A percentile compares a stretch with the other conserved stretches of the same genome.
Evolutionary conservation across 495 filamentous ascomycete genomes (phyloP).

Genomic region (Trichoderma gamsii): DNA sequence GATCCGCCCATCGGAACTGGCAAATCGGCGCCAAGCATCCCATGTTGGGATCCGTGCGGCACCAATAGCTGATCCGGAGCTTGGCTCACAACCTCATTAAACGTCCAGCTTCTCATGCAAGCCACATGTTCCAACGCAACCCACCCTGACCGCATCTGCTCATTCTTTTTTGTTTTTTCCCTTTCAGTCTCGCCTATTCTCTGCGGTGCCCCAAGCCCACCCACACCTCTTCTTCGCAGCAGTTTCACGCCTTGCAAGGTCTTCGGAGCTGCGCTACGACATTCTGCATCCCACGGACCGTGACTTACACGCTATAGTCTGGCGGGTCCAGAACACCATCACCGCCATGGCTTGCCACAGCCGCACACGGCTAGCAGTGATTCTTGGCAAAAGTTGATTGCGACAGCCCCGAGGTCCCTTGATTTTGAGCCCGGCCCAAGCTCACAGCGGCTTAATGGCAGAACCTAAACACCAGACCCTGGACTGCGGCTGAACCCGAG

Average conservation of each 20-base stretch:
- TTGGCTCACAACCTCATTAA: not conserved
- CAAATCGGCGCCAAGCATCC: not conserved
- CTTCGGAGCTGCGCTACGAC: not conserved
- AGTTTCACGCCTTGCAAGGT: not conserved
- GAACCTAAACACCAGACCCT: not conserved
- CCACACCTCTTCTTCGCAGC: not conserved
- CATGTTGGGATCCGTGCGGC: not conserved
- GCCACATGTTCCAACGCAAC: not conserved
- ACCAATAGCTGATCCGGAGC: not conserved
- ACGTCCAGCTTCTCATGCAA: constrained; percentile 3
- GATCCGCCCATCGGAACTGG: constrained; percentile 1
- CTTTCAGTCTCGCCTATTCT: not conserved
- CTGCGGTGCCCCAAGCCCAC: not conserved
- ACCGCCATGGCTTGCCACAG: not conserved
- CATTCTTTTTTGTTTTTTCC: not conserved
- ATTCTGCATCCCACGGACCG: not conserved
- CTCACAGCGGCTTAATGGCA: not conserved
- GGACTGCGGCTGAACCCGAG: constrained; percentile 12
- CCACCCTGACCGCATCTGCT: not conserved
- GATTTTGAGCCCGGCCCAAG: not conserved
- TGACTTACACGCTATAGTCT: not conserved
- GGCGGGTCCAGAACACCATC: constrained; percentile 10
- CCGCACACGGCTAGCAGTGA: constrained; percentile 1
- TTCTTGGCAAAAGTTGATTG: not conserved
- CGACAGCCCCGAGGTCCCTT: not conserved